Evolutionary conservation across 2,329 filamentous ascomycete species (phyloP).

Genomic region (Cytospora mali): DNA sequence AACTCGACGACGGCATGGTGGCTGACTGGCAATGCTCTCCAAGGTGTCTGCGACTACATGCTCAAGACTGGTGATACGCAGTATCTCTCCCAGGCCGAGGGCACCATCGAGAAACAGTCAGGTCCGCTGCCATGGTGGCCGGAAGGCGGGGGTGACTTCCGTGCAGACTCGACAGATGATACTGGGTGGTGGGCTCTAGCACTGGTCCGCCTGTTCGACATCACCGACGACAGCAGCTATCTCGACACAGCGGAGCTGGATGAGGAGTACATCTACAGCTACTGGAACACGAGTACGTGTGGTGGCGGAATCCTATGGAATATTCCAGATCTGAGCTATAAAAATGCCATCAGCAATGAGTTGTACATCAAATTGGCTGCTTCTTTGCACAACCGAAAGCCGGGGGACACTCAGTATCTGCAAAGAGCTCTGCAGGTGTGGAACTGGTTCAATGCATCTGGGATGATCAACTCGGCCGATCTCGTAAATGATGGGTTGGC

Average conservation of each 20-base stretch:
- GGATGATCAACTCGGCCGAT: conserved; percentile 53
- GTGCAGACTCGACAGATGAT: conserved; percentile 53
- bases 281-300: conserved; percentile 50
- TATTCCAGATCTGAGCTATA: conserved; percentile 50
- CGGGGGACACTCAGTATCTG: conserved; percentile 44
- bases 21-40: conserved; percentile 42
- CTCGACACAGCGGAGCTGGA: conserved; percentile 55
- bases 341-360: conserved; percentile 62
- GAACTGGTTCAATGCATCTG: conserved; percentile 54
- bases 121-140: conserved; percentile 41
- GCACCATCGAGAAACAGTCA: conserved; percentile 40
- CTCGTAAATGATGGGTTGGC: conserved; percentile 59
- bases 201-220: conserved; percentile 59
- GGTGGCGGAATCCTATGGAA: conserved; percentile 61
- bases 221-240: conserved; percentile 54
- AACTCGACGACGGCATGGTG: conserved; percentile 41
- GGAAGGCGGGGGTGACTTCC: conserved; percentile 42
- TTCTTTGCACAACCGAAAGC: conserved; percentile 53
- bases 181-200: conserved; percentile 67
- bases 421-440: conserved; percentile 54
- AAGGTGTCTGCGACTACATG: conserved; percentile 42
- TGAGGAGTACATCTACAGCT: conserved; percentile 59
- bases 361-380: conserved; percentile 58
- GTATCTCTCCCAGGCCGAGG: conserved; percentile 36
- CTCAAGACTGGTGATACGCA: conserved; percentile 34